A percentile compares a stretch with the other conserved stretches of the same genome.
These are phyloP conservation scores for Croton laevigatus DNA, from an alignment of 441 rosid genomes.

Conservation along the genomic window DNA sequence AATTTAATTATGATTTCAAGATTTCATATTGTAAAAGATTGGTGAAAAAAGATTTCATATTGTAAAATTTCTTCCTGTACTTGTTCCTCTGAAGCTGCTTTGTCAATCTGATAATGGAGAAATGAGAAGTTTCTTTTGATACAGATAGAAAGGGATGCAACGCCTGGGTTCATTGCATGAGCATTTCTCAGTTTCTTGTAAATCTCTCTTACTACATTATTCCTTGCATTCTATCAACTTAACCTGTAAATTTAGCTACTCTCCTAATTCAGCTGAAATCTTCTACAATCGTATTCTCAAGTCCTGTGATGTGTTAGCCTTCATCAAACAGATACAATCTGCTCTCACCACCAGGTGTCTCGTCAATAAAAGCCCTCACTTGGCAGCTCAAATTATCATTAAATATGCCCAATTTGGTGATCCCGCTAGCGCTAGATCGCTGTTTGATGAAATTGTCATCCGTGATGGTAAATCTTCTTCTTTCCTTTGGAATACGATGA, in stretches of 20 bases:
- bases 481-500: slow-evolving; percentile 52
- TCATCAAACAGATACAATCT: slow-evolving; percentile 44
- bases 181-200: slow-evolving; percentile 9
- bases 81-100: not conserved
- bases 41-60: not conserved
- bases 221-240: slow-evolving; percentile 1
- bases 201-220: slow-evolving; percentile 18
- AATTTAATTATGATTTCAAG: not conserved
- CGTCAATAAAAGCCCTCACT: slow-evolving; percentile 30
- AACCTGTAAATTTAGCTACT: slow-evolving; percentile 21
- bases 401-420: slow-evolving; percentile 40
- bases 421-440: slow-evolving; percentile 25
- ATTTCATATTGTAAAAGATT: not conserved
- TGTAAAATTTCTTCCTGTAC: not conserved
- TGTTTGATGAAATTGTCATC: slow-evolving; percentile 30
- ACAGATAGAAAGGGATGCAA: slow-evolving; percentile 20
- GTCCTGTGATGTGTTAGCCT: slow-evolving; percentile 28
- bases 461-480: slow-evolving; percentile 27
- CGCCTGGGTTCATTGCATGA: slow-evolving; percentile 10
- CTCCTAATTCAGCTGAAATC: slow-evolving; percentile 27
- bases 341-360: slow-evolving; percentile 34
- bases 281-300: slow-evolving; percentile 30
- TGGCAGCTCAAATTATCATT: slow-evolving; percentile 39
- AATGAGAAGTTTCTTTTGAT: not conserved
- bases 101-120: not conserved